Evolutionary conservation across 83 land plant genomes (phyloP).

Genomic region (Larix sibirica): DNA sequence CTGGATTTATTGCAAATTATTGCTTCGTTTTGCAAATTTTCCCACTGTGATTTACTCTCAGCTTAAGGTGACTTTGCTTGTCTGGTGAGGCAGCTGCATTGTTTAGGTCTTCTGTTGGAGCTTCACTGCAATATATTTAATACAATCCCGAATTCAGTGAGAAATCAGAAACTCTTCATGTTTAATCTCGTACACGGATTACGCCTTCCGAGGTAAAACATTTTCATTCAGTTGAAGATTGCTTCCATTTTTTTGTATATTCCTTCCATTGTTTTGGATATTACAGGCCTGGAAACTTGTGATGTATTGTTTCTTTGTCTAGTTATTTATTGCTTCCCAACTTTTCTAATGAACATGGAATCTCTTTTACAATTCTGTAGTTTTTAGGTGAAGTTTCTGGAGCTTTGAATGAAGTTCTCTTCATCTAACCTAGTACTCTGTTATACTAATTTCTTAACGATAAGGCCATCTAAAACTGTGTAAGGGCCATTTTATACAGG

Average conservation of each 20-base stretch:
- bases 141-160: constrained; percentile 26
- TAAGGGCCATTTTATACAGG: no score
- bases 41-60: no score
- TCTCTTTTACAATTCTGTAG: no score
- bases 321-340: background rate
- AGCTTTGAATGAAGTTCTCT: no score
- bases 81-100: constrained; percentile 47
- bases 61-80: no score
- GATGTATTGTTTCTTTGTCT: background rate
- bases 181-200: constrained; percentile 53
- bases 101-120: constrained; percentile 57
- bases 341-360: background rate
- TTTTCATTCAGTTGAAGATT: background rate
- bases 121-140: constrained; percentile 6
- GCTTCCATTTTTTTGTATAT: background rate
- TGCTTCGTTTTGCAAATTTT: background rate
- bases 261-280: background rate
- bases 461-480: no score
- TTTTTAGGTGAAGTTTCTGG: no score
- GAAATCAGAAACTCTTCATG: constrained; percentile 35
- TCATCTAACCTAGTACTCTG: no score
- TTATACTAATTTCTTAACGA: no score
- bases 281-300: background rate
- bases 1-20: background rate
- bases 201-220: constrained; percentile 51